A percentile compares a stretch with the other conserved stretches of the same genome.
These are phyloP conservation scores for Lipomyces anomalus DNA, from an alignment of 805 yeast species.

Conservation along the genomic window DNA sequence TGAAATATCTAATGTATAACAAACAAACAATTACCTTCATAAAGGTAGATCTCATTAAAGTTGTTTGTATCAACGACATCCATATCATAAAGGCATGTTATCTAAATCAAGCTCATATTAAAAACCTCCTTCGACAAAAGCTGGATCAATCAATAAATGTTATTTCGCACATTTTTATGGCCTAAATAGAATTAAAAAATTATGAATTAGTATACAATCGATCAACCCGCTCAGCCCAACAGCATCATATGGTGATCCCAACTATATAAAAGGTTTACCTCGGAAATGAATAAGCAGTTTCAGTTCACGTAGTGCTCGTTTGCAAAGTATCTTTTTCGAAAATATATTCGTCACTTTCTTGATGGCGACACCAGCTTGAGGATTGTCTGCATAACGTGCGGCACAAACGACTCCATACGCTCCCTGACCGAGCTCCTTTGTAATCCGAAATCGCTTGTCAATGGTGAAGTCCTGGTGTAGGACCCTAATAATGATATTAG, in stretches of 20 bases:
- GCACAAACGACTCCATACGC: conserved; percentile 97
- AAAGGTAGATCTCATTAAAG: conserved; percentile 86
- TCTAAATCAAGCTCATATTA: no score
- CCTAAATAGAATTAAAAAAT: no score
- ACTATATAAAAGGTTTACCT: no score
- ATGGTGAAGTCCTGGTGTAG: conserved; percentile 89
- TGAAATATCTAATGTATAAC: not conserved
- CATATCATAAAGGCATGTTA: conserved; percentile 89
- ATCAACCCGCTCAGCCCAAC: conserved; percentile 61
- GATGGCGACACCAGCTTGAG: conserved; percentile 65
- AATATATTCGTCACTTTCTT: conserved; percentile 94
- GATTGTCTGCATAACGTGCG: conserved; percentile 54
- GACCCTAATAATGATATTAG: no score
- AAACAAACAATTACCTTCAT: conserved; percentile 48
- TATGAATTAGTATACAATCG: conserved; percentile 81
- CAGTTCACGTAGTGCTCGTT: conserved; percentile 85
- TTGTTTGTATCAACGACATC: conserved; percentile 76
- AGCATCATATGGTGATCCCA: no score
- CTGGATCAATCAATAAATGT: not conserved
- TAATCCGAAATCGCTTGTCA: conserved; percentile 80
- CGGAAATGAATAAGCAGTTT: conserved; percentile 87
- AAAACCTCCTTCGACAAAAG: not conserved
- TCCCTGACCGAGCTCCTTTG: conserved; percentile 94
- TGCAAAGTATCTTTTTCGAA: conserved; percentile 82
- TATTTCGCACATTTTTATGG: conserved; percentile 58